Evolutionary conservation across 257 asterid species (phyloP).

Genomic region (Oldenlandia corymbosa): DNA sequence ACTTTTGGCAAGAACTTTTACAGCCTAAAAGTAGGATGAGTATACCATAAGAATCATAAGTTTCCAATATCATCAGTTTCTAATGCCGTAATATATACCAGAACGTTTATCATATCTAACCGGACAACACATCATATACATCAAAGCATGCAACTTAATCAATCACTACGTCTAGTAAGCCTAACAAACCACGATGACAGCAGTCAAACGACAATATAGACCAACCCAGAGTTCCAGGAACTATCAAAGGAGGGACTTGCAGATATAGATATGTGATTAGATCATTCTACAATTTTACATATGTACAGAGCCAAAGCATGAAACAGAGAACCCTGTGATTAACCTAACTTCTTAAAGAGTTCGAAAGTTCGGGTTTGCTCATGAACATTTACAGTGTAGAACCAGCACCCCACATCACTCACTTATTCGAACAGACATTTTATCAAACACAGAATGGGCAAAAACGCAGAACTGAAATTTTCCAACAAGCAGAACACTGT

Average conservation of each 20-base stretch:
- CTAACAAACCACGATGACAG: no score
- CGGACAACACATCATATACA: not conserved
- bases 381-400: not conserved
- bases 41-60: not conserved
- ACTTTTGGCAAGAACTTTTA: slow-evolving; percentile 84
- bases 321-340: not conserved
- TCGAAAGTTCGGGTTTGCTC: no score
- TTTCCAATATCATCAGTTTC: no score
- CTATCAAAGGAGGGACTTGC: not conserved
- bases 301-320: not conserved
- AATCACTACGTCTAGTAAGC: not conserved
- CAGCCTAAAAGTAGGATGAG: slow-evolving; percentile 43
- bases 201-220: no score
- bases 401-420: not conserved
- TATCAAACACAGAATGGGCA: slow-evolving; percentile 12
- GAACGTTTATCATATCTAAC: not conserved
- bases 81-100: not conserved
- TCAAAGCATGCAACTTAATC: not conserved
- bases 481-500: not conserved
- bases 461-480: no score
- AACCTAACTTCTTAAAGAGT: not conserved
- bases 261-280: not conserved
- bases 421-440: not conserved
- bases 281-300: not conserved
- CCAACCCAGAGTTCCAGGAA: not conserved